Evolutionary conservation across 1,284 basidiomycete genomes (phyloP).

Genomic region (Sporisorium iseilematis-ciliati): DNA sequence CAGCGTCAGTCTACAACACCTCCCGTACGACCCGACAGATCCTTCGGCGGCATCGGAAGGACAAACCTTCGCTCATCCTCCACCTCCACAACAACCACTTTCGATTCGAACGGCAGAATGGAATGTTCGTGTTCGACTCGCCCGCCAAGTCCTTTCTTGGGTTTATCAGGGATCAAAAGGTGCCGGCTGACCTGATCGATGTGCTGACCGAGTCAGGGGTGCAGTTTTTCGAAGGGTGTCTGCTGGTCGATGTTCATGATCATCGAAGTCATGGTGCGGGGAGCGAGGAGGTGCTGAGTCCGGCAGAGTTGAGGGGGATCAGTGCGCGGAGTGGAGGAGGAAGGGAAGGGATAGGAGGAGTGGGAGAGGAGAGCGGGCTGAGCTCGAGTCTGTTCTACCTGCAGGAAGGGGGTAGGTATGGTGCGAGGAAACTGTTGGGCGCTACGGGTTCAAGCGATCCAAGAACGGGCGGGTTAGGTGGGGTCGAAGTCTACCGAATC

Average conservation of each 20-base stretch:
- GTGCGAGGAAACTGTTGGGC: conserved; percentile 30
- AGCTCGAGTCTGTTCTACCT: conserved; percentile 52
- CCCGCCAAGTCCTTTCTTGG: conserved; percentile 63
- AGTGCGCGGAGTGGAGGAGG: conserved; percentile 10
- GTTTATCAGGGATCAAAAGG: conserved; percentile 61
- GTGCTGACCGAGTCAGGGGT: conserved; percentile 60
- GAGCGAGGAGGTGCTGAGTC: conserved; percentile 15
- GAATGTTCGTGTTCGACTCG: conserved; percentile 65
- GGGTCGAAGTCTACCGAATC: conserved; percentile 64
- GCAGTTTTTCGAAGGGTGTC: conserved; percentile 65
- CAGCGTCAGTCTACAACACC: conserved; percentile 66
- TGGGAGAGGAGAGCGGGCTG: conserved; percentile 18
- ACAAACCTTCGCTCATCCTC: conserved; percentile 62
- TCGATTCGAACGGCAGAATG: conserved; percentile 67
- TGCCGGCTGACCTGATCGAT: conserved; percentile 64
- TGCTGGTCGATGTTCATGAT: conserved; percentile 67
- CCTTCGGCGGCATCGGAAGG: conserved; percentile 63
- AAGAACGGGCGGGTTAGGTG: conserved; percentile 33
- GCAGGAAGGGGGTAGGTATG: conserved; percentile 58
- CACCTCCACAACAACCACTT: conserved; percentile 64
- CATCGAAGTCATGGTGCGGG: conserved; percentile 53
- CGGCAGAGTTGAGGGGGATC: conserved; percentile 31
- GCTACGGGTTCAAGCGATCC: conserved; percentile 18
- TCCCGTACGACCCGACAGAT: conserved; percentile 67
- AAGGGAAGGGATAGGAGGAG: no score